Evolutionary conservation across 352 stramenopile genomes (phyloP).

Genomic region (Phytophthora litchii): DNA sequence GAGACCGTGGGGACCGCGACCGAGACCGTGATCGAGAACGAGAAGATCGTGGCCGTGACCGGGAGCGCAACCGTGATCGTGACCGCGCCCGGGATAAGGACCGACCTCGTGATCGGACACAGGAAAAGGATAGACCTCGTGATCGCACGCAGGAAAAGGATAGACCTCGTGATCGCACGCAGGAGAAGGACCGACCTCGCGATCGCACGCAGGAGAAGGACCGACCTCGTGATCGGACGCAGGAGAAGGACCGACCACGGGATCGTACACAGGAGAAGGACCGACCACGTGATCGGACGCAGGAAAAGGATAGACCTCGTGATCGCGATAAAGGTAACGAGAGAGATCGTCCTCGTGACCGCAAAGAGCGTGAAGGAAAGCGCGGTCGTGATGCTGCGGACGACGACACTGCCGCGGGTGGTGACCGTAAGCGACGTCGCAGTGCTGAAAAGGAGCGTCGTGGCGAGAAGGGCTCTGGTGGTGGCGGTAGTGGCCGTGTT

Average conservation of each 20-base stretch:
- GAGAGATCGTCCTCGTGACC: constrained; percentile 36
- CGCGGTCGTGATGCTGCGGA: constrained; percentile 41
- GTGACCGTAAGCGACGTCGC: constrained; percentile 38
- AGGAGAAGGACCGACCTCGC: constrained; percentile 29
- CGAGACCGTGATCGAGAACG: constrained; percentile 22
- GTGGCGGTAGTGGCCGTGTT: constrained; percentile 42
- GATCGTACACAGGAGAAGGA: too few relatives aligned
- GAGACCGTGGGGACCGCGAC: constrained; percentile 19
- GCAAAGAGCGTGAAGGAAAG: constrained; percentile 48
- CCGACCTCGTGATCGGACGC: constrained; percentile 6
- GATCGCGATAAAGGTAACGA: constrained; percentile 36
- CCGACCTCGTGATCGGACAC: constrained; percentile 29
- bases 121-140: constrained; percentile 29
- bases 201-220: constrained; percentile 30
- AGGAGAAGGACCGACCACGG: too few relatives aligned
- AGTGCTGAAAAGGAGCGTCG: constrained; percentile 34
- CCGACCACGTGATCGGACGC: too few relatives aligned
- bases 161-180: constrained; percentile 25
- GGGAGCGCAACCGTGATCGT: constrained; percentile 25
- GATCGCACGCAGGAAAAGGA: constrained; percentile 30
- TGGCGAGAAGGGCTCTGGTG: constrained; percentile 21
- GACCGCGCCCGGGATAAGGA: constrained; percentile 38
- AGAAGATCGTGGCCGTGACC: constrained; percentile 36
- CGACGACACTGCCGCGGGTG: constrained; percentile 13
- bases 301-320: background rate